Evolutionary conservation across 1,139 yeast species (phyloP), one percentile per base, ranked within the genome.

Genomic region (Kodamaea derodonti): DNA sequence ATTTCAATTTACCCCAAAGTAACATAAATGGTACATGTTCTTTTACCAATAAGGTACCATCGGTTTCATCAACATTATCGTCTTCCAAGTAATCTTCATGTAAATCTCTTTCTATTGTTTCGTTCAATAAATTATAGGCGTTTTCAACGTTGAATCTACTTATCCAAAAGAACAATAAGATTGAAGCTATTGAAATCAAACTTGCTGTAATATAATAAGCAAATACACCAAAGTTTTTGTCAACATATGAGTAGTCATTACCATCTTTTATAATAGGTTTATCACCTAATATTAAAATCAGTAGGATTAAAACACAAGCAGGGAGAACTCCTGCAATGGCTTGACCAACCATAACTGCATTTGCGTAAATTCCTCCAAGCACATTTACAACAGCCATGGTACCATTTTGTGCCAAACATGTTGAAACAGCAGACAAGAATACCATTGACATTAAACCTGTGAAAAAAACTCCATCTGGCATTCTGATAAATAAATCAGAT

Each of bases 261-360:
- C 43, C 39, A 4, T 42, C 40, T 17, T 32, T 30, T 1, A 35
- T 41, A 12, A 49, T 48, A 11, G 54, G 56, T n/a, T 34, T 34
- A 14, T 42, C 46, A 6, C 75, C 75, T 3, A 74, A 55, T 27
- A 76, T 43, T 28, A 82, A 72, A 10, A 68, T 59, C 1, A 90
- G 76, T 1, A 77, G 34, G 32, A 90, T 79, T 35, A 88, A 65
- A 0, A 95, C 83, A 12, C 83, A 58, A 0, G 96, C 79, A 1
- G 97, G 97, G 33, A 90, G 63, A 0, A 90, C 95, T 1, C 97
- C 97, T 0, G 97, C 88, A 11, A 90, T 66, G 0, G 95, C 96
- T 57, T 92, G 96, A 1, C 98, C 98, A 4, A 88, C 88, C 84
- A 92, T 85, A 3, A 84, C 84, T 0, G 85, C 95, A 50, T 90